Percentiles rank a stretch among this genome's conserved stretches.
These are phyloP conservation scores for Jatropha podagrica DNA, from an alignment of 441 rosid genomes.

Conservation along the genomic window DNA sequence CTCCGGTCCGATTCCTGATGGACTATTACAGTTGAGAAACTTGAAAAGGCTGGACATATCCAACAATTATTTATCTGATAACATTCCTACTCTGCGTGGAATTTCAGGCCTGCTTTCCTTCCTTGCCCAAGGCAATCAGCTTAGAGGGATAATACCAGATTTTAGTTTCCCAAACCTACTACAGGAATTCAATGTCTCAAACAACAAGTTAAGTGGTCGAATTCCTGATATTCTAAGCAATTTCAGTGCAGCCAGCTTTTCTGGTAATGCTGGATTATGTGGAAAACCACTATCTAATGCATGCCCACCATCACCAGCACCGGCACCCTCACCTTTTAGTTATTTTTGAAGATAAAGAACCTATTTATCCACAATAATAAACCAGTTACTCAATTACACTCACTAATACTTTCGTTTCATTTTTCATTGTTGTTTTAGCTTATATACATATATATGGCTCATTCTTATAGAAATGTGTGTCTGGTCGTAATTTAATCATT, in stretches of 20 bases:
- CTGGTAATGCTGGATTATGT: slow-evolving; percentile 43
- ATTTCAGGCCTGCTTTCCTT: slow-evolving; percentile 42
- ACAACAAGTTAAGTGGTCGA: slow-evolving; percentile 51
- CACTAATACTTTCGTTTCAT: too few species aligned
- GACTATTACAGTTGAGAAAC: slow-evolving; percentile 37
- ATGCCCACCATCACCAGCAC: slow-evolving; percentile 31
- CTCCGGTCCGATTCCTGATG: slow-evolving; percentile 41
- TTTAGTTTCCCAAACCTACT: slow-evolving; percentile 48
- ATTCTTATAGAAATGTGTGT: too few species aligned
- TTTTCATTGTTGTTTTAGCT: too few species aligned
- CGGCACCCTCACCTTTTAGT: neutral
- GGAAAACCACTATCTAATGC: slow-evolving; percentile 36
- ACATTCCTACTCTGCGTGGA: slow-evolving; percentile 32
- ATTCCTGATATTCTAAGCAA: slow-evolving; percentile 39
- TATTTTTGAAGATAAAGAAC: too few species aligned
- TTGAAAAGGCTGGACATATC: slow-evolving; percentile 50
- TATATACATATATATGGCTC: too few species aligned
- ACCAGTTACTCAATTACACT: too few species aligned
- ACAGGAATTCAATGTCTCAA: slow-evolving; percentile 46
- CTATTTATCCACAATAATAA: too few species aligned
- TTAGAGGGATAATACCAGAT: slow-evolving; percentile 39
- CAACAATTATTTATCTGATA: slow-evolving; percentile 40
- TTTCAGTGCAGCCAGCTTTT: slow-evolving; percentile 40
- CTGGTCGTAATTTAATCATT: too few species aligned
- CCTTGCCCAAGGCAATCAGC: slow-evolving; percentile 42